Conservation (phyloP, 495 filamentous ascomycete species). For the Xylaria nigripes region DNA sequence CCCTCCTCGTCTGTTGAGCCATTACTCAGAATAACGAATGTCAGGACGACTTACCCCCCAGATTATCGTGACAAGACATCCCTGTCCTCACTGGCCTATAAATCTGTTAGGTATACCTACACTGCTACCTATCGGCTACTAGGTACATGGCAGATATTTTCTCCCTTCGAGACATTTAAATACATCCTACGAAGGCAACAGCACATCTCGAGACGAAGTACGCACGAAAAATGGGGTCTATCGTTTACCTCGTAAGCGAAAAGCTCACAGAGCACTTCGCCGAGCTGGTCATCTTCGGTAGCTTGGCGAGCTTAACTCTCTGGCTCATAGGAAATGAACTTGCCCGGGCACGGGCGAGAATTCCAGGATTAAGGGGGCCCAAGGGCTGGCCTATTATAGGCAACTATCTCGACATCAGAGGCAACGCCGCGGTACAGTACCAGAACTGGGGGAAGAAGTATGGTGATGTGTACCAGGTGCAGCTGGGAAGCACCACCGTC, state of each 20-base stretch:
- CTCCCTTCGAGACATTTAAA: background rate
- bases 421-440: conserved; percentile 54
- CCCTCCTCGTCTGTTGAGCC: too few species aligned
- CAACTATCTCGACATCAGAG: conserved; percentile 52
- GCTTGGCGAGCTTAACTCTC: conserved; percentile 5
- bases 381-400: conserved; percentile 51
- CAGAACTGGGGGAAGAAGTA: conserved; percentile 49
- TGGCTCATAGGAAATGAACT: conserved; percentile 49
- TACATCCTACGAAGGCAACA: background rate
- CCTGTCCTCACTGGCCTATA: too few species aligned
- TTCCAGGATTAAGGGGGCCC: conserved; percentile 47
- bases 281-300: conserved; percentile 6
- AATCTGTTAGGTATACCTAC: background rate
- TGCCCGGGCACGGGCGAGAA: conserved; percentile 39
- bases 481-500: conserved; percentile 53
- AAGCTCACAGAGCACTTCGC: background rate
- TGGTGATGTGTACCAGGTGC: conserved; percentile 57
- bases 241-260: conserved; percentile 1
- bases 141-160: background rate
- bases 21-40: too few species aligned
- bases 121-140: background rate
- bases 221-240: conserved; percentile 13
- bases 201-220: background rate
- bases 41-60: too few species aligned
- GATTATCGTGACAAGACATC: too few species aligned